A percentile compares a stretch with the other conserved stretches of the same genome.
These are phyloP conservation scores for Melanomma pulvis-pyrius DNA, from an alignment of 495 filamentous ascomycete genomes.

Conservation along the genomic window DNA sequence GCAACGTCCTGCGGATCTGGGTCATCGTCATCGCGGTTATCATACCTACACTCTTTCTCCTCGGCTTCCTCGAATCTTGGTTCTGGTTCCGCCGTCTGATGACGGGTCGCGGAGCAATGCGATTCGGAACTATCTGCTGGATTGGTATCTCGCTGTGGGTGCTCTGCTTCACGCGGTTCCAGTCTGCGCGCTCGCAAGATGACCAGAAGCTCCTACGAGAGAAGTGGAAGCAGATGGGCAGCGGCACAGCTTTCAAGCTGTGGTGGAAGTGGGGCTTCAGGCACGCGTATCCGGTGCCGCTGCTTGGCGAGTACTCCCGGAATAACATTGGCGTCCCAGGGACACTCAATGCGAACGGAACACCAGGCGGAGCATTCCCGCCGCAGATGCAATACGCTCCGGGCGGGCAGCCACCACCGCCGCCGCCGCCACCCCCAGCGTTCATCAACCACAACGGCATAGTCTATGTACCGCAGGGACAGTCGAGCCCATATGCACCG, in stretches of 20 bases:
- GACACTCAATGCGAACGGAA: background rate
- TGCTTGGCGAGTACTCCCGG: slow-evolving; percentile 27
- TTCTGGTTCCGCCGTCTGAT: slow-evolving; percentile 57
- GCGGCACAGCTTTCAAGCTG: slow-evolving; percentile 47
- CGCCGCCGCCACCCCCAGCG: background rate
- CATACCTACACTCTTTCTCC: slow-evolving; percentile 46
- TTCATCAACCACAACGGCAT: background rate
- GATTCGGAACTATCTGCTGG: slow-evolving; percentile 56
- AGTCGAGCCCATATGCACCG: background rate
- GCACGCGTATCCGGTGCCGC: slow-evolving; percentile 47
- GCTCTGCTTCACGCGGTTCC: slow-evolving; percentile 49
- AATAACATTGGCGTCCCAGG: background rate
- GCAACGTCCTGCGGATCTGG: slow-evolving; percentile 18
- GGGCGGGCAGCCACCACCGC: background rate
- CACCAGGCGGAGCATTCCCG: too few relatives aligned
- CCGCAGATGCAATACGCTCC: background rate
- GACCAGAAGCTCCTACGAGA: slow-evolving; percentile 49
- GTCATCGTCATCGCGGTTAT: slow-evolving; percentile 48
- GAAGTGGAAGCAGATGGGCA: slow-evolving; percentile 51
- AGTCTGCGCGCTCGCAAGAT: slow-evolving; percentile 46
- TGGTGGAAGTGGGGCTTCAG: slow-evolving; percentile 58
- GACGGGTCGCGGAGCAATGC: slow-evolving; percentile 53
- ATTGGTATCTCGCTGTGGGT: slow-evolving; percentile 48
- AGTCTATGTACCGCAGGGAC: background rate
- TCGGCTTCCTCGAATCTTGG: slow-evolving; percentile 55